Conservation (phyloP, 495 filamentous ascomycete genomes). For the Daldinia concentrica region DNA sequence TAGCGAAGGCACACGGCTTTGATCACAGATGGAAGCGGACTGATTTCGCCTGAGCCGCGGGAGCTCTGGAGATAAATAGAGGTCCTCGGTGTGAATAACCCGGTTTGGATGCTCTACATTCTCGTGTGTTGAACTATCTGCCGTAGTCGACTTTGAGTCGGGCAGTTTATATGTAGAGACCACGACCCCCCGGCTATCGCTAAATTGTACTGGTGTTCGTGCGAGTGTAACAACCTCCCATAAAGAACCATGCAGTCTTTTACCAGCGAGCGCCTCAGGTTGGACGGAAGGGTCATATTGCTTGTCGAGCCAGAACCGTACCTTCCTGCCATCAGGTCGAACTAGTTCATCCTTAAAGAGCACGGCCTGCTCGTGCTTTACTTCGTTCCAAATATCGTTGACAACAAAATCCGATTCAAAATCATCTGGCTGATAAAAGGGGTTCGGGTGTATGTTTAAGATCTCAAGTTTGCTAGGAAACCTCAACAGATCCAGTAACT, state of each 20-base stretch:
- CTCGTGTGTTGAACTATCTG: neutral
- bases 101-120: neutral
- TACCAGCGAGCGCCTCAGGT: neutral
- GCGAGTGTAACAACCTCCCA: constrained; percentile 30
- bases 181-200: constrained; percentile 42
- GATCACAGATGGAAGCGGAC: neutral
- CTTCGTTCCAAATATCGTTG: constrained; percentile 1
- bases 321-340: neutral
- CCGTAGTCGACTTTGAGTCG: neutral
- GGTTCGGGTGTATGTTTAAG: constrained; percentile 59
- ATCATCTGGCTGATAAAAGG: constrained; percentile 51
- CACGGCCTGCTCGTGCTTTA: neutral
- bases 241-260: neutral
- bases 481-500: constrained; percentile 69
- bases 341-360: neutral
- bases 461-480: constrained; percentile 48
- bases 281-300: neutral
- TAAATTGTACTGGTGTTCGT: constrained; percentile 47
- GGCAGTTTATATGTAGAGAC: constrained; percentile 43
- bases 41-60: constrained; percentile 5
- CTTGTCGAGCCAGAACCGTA: constrained; percentile 28
- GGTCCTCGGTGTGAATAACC: constrained; percentile 34
- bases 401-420: neutral
- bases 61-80: constrained; percentile 24
- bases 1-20: constrained; percentile 59